Percentiles rank a stretch among this genome's conserved stretches.
These are phyloP conservation scores for Areca catechu DNA, from an alignment of 176 grass and related monocot genomes.

Conservation along the genomic window DNA sequence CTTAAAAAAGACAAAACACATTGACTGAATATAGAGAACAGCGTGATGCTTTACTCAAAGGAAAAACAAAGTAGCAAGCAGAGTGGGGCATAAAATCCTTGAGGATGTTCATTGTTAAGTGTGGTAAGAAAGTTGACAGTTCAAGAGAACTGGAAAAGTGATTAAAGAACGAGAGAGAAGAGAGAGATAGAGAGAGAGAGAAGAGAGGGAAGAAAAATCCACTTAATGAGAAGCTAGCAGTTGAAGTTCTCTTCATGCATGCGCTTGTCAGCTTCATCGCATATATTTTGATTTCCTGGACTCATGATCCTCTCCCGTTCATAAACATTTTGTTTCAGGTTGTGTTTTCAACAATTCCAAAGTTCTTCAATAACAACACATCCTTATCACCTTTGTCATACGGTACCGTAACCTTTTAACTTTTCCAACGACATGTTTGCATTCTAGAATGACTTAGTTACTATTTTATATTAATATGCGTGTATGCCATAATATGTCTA, in stretches of 20 bases:
- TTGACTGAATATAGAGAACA: constrained; percentile 78
- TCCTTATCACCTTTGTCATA: no score
- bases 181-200: no score
- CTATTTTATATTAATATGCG: no score
- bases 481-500: no score
- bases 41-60: constrained; percentile 90
- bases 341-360: no score
- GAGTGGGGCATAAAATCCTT: constrained; percentile 73
- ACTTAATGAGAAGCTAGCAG: not conserved
- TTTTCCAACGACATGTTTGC: no score
- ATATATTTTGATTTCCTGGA: not conserved
- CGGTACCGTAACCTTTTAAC: no score
- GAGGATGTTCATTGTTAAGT: constrained; percentile 86
- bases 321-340: no score
- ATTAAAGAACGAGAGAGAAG: constrained; percentile 64
- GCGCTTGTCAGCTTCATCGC: not conserved
- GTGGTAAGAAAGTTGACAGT: constrained; percentile 71
- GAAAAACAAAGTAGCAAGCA: constrained; percentile 74
- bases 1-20: constrained; percentile 96
- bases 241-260: not conserved
- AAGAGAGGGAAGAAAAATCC: not conserved
- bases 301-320: no score
- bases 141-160: constrained; percentile 58
- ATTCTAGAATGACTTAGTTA: no score
- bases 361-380: no score